Percentiles rank a stretch among this genome's conserved stretches.
Conservation (phyloP, 495 filamentous ascomycete genomes). For the Xylaria flabelliformis region DNA sequence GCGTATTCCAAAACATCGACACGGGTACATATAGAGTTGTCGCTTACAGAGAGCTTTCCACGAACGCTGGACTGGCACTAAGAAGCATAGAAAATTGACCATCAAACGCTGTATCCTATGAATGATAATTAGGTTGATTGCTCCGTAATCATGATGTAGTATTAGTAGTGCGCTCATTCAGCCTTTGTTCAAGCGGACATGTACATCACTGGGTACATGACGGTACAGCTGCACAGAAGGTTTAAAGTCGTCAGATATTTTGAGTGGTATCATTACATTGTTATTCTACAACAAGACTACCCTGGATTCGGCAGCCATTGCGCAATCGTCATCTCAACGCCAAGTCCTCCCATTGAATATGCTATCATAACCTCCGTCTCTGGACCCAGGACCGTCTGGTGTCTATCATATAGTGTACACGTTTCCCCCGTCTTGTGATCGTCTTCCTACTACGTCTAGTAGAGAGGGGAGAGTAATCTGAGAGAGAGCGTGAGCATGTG, state of each 20-base stretch:
- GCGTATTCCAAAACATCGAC: neutral
- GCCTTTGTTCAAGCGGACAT: neutral
- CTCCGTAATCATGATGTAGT: neutral
- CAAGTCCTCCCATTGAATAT: constrained; percentile 4
- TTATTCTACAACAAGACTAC: constrained; percentile 27
- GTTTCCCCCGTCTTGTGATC: neutral
- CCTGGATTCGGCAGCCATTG: neutral
- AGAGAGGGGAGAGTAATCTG: constrained; percentile 78
- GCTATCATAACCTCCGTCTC: neutral
- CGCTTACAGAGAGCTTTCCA: neutral
- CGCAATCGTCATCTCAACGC: constrained; percentile 8
- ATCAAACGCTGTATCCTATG: neutral
- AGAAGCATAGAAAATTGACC: neutral
- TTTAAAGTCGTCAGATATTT: neutral
- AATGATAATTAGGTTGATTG: neutral
- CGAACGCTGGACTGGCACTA: too few species aligned
- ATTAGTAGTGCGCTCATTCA: too few species aligned
- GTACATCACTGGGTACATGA: neutral
- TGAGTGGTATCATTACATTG: constrained; percentile 29
- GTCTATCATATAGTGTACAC: constrained; percentile 7
- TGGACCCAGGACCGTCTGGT: neutral
- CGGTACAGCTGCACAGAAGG: neutral
- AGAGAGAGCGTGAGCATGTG: neutral
- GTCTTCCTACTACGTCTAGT: constrained; percentile 44
- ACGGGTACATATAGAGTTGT: neutral